These are phyloP conservation scores for Diaporthe sp. DNA, from an alignment of 2,329 filamentous ascomycete species.

Conservation along the genomic window DNA sequence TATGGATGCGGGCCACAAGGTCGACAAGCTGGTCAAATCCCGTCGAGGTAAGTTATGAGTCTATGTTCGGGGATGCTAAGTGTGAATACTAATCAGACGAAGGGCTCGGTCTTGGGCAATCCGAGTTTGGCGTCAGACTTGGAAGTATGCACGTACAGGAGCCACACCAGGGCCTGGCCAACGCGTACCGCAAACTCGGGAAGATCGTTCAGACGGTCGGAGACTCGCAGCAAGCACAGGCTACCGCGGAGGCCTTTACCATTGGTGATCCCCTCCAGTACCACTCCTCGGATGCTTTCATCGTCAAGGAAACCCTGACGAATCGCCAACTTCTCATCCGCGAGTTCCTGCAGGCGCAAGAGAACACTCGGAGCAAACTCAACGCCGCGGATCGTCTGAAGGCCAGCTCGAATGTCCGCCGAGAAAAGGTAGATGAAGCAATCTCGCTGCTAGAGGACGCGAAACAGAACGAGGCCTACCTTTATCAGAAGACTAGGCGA, in stretches of 20 bases:
- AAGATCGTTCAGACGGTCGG: slow-evolving; percentile 94
- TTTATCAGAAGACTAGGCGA: slow-evolving; percentile 87
- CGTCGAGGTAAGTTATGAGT: slow-evolving; percentile 78
- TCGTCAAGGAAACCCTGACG: slow-evolving; percentile 97
- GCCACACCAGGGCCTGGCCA: slow-evolving; percentile 86
- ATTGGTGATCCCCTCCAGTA: slow-evolving; percentile 95
- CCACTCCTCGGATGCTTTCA: slow-evolving; percentile 94
- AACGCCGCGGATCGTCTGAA: slow-evolving; percentile 91
- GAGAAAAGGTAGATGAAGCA: slow-evolving; percentile 98
- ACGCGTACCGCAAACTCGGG: slow-evolving; percentile 94
- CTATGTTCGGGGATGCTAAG: not conserved
- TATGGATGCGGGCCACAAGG: slow-evolving; percentile 97
- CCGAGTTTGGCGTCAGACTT: slow-evolving; percentile 93
- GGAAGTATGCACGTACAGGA: slow-evolving; percentile 91
- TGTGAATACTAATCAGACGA: slow-evolving; percentile 49
- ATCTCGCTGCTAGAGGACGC: slow-evolving; percentile 92
- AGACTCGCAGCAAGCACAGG: slow-evolving; percentile 96
- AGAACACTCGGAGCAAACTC: slow-evolving; percentile 84
- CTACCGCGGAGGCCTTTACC: slow-evolving; percentile 95
- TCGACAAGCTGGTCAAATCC: slow-evolving; percentile 93
- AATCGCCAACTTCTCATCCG: slow-evolving; percentile 97
- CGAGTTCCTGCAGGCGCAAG: slow-evolving; percentile 92
- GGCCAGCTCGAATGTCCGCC: slow-evolving; percentile 85
- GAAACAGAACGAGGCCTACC: slow-evolving; percentile 82
- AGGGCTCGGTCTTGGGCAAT: slow-evolving; percentile 93